Conservation (phyloP, 352 stramenopile species). For the Phytopythium helicoides region DNA sequence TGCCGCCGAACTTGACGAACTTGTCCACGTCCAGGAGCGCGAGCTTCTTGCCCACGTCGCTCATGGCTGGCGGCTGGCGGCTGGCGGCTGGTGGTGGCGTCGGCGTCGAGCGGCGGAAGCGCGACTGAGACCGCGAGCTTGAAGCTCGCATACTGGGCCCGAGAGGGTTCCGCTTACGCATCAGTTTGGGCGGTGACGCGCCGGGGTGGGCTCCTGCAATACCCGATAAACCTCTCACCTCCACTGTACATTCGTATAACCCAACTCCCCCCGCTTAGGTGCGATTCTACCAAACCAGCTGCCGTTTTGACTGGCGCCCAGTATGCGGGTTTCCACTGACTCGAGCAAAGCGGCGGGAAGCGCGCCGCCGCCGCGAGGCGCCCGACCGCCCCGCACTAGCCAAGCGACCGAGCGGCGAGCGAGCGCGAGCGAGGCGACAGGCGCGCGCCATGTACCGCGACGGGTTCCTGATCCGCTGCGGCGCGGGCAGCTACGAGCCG, state of each 20-base stretch:
- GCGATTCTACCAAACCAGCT: conserved; percentile 1
- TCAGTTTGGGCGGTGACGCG: conserved; percentile 5
- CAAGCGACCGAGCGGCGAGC: too few species aligned
- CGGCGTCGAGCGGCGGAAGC: neutral
- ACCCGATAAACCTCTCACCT: too few species aligned
- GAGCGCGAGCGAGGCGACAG: too few species aligned
- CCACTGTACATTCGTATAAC: too few species aligned
- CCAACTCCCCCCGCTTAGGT: too few species aligned
- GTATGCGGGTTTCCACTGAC: too few species aligned
- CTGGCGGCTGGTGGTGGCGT: neutral
- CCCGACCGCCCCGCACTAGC: too few species aligned
- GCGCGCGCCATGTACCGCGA: conserved; percentile 85
- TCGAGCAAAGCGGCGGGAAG: too few species aligned
- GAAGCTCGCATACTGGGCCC: neutral
- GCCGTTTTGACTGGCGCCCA: too few species aligned
- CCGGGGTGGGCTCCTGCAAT: neutral
- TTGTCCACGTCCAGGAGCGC: conserved; percentile 62
- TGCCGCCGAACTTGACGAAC: conserved; percentile 59
- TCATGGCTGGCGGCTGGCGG: conserved; percentile 9
- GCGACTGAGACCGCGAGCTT: too few species aligned
- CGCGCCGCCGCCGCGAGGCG: too few species aligned
- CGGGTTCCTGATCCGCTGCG: conserved; percentile 73
- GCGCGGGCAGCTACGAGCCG: conserved; percentile 40
- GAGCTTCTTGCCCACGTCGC: conserved; percentile 8
- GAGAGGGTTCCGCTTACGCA: conserved; percentile 2